These are phyloP conservation scores for Macrocybe gigantea DNA, from an alignment of 768 basidiomycete genomes.

Conservation along the genomic window DNA sequence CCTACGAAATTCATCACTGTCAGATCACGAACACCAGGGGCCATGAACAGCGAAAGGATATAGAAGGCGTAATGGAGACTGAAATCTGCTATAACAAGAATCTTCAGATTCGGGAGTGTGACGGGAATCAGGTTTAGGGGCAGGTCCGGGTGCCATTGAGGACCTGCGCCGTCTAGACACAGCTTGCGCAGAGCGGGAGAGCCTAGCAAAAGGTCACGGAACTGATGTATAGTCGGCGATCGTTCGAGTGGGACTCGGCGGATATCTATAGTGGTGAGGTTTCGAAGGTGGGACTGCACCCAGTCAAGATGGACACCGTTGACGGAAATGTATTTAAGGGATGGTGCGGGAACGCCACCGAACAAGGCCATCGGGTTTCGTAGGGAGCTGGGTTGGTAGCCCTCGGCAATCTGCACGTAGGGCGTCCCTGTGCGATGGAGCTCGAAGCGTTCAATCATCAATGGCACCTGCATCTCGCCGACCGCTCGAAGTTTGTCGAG, in stretches of 20 bases:
- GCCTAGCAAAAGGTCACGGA: constrained; percentile 44
- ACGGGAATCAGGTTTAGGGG: constrained; percentile 27
- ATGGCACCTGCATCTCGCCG: constrained; percentile 24
- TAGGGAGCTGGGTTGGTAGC: constrained; percentile 29
- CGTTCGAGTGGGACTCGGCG: constrained; percentile 51
- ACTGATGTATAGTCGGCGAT: constrained; percentile 42
- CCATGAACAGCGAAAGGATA: constrained; percentile 42
- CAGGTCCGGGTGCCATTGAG: constrained; percentile 26
- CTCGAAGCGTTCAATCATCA: constrained; percentile 57
- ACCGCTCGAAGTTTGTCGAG: constrained; percentile 41
- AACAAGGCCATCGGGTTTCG: constrained; percentile 36
- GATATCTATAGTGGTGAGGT: constrained; percentile 62
- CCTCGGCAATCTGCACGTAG: constrained; percentile 37
- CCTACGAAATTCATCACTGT: constrained; percentile 50
- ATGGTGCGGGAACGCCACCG: constrained; percentile 39
- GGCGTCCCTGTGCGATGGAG: constrained; percentile 52
- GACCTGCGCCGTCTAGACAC: constrained; percentile 59
- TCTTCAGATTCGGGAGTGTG: constrained; percentile 40
- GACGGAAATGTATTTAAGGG: constrained; percentile 45
- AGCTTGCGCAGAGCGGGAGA: constrained; percentile 51
- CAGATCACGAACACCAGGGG: constrained; percentile 52
- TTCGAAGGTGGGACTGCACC: constrained; percentile 36
- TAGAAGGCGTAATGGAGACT: constrained; percentile 40
- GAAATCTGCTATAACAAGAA: constrained; percentile 54
- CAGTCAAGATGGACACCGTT: constrained; percentile 63